Evolutionary conservation across 208 protist genomes (phyloP).

Genomic region (Acanthamoeba sp.): DNA sequence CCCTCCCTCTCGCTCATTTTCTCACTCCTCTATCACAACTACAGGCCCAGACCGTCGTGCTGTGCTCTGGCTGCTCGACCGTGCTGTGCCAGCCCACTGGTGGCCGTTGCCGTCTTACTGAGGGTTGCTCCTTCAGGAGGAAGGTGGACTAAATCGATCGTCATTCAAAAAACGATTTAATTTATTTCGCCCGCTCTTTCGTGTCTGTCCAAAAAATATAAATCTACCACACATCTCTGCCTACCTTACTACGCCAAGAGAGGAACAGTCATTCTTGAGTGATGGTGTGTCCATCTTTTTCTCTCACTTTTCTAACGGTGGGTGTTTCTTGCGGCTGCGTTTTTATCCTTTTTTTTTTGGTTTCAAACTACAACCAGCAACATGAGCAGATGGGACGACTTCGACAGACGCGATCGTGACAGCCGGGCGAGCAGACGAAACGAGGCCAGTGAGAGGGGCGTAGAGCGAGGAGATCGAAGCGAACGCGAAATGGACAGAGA

Average conservation of each 20-base stretch:
- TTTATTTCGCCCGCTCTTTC: conserved; percentile 43
- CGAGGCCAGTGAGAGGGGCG: not conserved
- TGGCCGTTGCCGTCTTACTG: conserved; percentile 97
- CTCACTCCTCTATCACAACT: not conserved
- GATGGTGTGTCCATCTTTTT: too few relatives aligned
- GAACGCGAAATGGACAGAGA: not conserved
- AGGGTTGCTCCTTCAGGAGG: conserved; percentile 96
- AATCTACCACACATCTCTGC: not conserved
- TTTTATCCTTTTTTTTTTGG: conserved; percentile 35
- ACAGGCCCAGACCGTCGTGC: conserved; percentile 96
- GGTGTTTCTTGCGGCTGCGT: too few relatives aligned
- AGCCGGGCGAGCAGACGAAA: not conserved
- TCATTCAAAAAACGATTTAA: conserved; percentile 43
- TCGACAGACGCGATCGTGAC: not conserved
- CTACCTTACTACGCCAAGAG: too few relatives aligned
- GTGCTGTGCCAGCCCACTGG: conserved; percentile 98
- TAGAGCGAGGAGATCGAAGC: conserved; percentile 15
- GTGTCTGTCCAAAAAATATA: conserved; percentile 3
- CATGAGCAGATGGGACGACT: conserved; percentile 71
- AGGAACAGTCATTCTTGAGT: too few relatives aligned
- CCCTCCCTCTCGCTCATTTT: not conserved
- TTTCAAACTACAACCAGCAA: not conserved
- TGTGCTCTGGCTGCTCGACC: conserved; percentile 96
- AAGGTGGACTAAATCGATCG: conserved; percentile 94
- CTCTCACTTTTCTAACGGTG: too few relatives aligned